Conservation (phyloP, 2,329 filamentous ascomycete genomes). For the Calycina marina region DNA sequence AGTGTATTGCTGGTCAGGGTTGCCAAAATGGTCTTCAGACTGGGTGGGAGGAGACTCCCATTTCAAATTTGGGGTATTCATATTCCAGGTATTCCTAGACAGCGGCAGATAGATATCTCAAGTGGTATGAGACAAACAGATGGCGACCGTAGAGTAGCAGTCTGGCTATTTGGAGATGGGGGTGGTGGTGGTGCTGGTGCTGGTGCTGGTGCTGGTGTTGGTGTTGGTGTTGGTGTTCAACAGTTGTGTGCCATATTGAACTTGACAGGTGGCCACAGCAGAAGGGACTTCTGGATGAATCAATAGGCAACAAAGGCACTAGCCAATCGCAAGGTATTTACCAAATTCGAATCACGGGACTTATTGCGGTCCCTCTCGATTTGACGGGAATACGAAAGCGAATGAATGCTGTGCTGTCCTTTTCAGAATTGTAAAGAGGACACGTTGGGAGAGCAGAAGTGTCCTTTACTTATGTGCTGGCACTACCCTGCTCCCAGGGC, state of each 20-base stretch:
- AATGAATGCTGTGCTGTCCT: background rate
- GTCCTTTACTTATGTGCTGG: background rate
- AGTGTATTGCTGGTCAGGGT: slow-evolving; percentile 19
- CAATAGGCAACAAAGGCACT: background rate
- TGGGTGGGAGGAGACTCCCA: slow-evolving; percentile 22
- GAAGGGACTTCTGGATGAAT: background rate
- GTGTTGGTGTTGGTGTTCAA: background rate
- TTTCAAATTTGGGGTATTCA: slow-evolving; percentile 18
- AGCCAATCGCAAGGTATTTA: background rate
- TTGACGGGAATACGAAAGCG: too few relatives aligned
- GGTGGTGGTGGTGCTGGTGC: background rate
- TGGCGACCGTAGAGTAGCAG: background rate
- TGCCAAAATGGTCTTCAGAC: slow-evolving; percentile 21
- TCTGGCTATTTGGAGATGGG: background rate
- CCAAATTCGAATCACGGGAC: background rate
- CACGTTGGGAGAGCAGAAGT: background rate
- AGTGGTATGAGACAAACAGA: too few relatives aligned
- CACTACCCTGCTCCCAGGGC: background rate
- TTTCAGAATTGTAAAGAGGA: background rate
- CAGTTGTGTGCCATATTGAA: background rate
- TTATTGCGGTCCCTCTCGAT: background rate
- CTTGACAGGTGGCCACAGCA: background rate
- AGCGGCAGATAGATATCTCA: too few relatives aligned
- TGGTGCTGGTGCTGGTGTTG: background rate
- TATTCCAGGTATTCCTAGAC: slow-evolving; percentile 4